phyloP scores from a whole-genome alignment of 2,329 filamentous ascomycete species.

The Zelopaecilomyces penicillatus region DNA sequence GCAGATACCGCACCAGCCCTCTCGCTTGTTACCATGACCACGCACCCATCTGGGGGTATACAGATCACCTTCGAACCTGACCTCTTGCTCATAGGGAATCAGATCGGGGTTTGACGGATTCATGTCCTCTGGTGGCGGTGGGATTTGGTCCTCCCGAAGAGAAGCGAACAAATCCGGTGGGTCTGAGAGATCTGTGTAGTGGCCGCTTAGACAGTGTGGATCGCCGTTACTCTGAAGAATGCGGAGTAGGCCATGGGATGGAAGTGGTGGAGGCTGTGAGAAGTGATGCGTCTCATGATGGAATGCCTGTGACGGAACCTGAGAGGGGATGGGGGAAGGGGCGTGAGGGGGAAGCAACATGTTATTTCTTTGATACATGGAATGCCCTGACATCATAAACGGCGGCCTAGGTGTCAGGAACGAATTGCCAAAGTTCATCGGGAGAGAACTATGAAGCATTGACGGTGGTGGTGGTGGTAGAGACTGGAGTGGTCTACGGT shows the following conservation, averaged over 20 bases:
- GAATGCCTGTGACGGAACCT: slow-evolving; percentile 39
- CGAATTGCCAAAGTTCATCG: slow-evolving; percentile 47
- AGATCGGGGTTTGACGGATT: slow-evolving; percentile 68
- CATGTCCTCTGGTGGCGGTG: slow-evolving; percentile 74
- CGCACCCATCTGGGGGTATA: slow-evolving; percentile 81
- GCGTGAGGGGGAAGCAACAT: slow-evolving; percentile 45
- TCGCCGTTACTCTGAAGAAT: slow-evolving; percentile 70
- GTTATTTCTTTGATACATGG: slow-evolving; percentile 44
- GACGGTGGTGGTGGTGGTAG: slow-evolving; percentile 17
- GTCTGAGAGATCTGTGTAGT: slow-evolving; percentile 66
- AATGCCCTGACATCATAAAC: slow-evolving; percentile 45
- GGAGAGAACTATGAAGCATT: slow-evolving; percentile 37
- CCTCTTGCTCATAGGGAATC: slow-evolving; percentile 67
- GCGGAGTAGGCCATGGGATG: slow-evolving; percentile 66
- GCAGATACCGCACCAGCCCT: slow-evolving; percentile 85
- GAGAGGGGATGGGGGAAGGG: slow-evolving; percentile 34
- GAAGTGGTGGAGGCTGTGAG: slow-evolving; percentile 50
- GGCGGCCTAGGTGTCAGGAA: slow-evolving; percentile 48
- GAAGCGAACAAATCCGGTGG: slow-evolving; percentile 71
- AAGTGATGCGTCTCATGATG: slow-evolving; percentile 40
- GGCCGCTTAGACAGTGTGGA: slow-evolving; percentile 55
- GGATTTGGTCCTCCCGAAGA: slow-evolving; percentile 62
- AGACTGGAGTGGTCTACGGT: slow-evolving; percentile 43
- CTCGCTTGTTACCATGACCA: slow-evolving; percentile 77
- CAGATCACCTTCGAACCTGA: slow-evolving; percentile 71